Conservation (phyloP, 1,284 basidiomycete genomes). For the Leucoagaricus sp. region DNA sequence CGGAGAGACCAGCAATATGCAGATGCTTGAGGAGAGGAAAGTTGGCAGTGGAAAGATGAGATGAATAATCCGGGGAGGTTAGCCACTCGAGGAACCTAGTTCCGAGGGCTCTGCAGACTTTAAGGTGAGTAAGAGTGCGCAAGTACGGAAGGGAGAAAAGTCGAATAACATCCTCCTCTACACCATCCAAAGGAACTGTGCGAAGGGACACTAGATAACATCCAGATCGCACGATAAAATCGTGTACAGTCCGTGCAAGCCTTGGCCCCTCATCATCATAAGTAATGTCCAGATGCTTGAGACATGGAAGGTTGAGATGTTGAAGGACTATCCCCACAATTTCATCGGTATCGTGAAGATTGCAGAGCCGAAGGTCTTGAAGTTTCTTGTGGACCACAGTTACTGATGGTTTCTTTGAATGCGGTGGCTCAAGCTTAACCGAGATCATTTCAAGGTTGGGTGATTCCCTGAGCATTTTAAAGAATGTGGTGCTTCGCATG, state of each 20-base stretch:
- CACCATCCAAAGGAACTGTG: not conserved
- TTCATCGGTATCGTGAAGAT: not conserved
- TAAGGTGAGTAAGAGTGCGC: not conserved
- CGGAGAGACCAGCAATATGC: not conserved
- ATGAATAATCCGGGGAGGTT: not conserved
- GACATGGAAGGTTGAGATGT: not conserved
- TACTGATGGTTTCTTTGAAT: no score
- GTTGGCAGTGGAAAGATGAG: not conserved
- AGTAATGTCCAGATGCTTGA: not conserved
- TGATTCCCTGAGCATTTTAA: not conserved
- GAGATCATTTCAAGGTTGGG: not conserved
- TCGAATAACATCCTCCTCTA: not conserved
- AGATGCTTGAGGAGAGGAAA: not conserved
- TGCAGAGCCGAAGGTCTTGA: not conserved
- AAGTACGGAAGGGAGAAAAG: not conserved
- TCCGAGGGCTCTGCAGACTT: not conserved
- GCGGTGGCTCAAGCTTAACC: no score
- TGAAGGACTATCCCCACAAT: not conserved
- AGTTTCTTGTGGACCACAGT: not conserved
- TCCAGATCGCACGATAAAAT: not conserved
- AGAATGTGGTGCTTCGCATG: not conserved
- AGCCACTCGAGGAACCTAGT: not conserved
- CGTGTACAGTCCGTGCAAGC: not conserved
- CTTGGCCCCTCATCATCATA: not conserved
- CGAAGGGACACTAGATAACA: not conserved